Base-by-base conservation (phyloP, 1,284 basidiomycete species). In the Ustanciosporium gigantosporum region DNA sequence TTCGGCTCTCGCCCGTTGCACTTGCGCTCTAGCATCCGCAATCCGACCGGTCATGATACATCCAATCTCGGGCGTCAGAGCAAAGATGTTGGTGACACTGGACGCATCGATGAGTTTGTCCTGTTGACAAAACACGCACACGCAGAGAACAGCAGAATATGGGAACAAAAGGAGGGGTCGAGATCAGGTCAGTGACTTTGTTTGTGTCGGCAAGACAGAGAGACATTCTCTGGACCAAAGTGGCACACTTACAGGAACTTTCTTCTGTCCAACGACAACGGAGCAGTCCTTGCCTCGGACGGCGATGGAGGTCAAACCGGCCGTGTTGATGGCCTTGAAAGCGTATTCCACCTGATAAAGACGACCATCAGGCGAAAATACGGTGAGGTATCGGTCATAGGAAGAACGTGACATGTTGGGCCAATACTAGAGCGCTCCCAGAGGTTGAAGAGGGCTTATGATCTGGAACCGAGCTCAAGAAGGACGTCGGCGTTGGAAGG, bases 301-400 rank as follows among this genome's bases (percentile, higher is more conserved):
- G 14, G 93, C 86, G 42, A 99, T 85, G 5, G 93, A 87, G 3
- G 95, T 98, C 73, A 97, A 90, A 1, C 92, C 94, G 3, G 92
- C 93, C 42, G 91, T 89, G 57, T 90, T 90, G 80, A 98, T 97
- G 38, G 95, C 95, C 80, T 98, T 99, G 87, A 98, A 98, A 17
- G 95, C 95, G 84, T 98, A 98, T 49, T 76, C 76, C 23, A 78
- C 76, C 46, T 78, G 76, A 46, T 76, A 78, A 16, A 78, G 66
- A 19, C 74, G 48, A 2, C 76, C 76, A 41, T 77, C 76, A 1
- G 76, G 76, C 31, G 74, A 76, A 46, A 77, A 77, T 66, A 77
- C 69, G 46, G 76, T 77, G 43, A 77, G 60, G 57, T 75, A 73
- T 35, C 75, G 65, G 56, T 77, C 75, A 59, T 76, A 77, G 36